Conservation (phyloP, 1,139 yeast genomes). For the Taphrina populina region DNA sequence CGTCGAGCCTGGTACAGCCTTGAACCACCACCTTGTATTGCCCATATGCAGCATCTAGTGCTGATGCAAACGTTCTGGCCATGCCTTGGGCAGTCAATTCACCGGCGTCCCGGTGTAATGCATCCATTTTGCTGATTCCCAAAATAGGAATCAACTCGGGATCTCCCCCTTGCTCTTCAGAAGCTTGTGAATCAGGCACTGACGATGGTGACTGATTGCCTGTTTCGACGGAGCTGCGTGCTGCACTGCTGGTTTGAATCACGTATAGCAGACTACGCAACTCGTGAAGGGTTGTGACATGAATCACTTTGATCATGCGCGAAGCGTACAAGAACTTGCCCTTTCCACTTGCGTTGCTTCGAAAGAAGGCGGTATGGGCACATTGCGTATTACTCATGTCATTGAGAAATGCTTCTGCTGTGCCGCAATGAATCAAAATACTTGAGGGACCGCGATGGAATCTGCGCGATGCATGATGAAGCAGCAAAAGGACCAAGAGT, state of each 20-base stretch:
- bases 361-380: conserved; percentile 1
- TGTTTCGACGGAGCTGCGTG: neutral
- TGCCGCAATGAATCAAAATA: conserved; percentile 17
- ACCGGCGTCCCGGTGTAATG: conserved; percentile 4
- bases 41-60: neutral
- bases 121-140: conserved; percentile 2
- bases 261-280: conserved; percentile 5
- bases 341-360: neutral
- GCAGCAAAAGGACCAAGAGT: conserved; percentile 1
- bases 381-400: neutral
- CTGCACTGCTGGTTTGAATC: neutral
- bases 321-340: conserved; percentile 18
- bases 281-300: conserved; percentile 9
- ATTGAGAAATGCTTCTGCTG: neutral
- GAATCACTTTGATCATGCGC: neutral
- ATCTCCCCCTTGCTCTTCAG: neutral
- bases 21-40: conserved; percentile 2
- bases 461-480: conserved; percentile 14
- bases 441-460: neutral
- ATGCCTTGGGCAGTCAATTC: conserved; percentile 9
- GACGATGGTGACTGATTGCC: neutral
- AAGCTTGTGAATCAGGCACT: conserved; percentile 20
- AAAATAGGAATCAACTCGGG: neutral
- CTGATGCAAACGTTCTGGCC: neutral
- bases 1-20: conserved; percentile 5